These are phyloP conservation scores for Ophiostoma piceae DNA, from an alignment of 2,329 filamentous ascomycete genomes.

Conservation along the genomic window DNA sequence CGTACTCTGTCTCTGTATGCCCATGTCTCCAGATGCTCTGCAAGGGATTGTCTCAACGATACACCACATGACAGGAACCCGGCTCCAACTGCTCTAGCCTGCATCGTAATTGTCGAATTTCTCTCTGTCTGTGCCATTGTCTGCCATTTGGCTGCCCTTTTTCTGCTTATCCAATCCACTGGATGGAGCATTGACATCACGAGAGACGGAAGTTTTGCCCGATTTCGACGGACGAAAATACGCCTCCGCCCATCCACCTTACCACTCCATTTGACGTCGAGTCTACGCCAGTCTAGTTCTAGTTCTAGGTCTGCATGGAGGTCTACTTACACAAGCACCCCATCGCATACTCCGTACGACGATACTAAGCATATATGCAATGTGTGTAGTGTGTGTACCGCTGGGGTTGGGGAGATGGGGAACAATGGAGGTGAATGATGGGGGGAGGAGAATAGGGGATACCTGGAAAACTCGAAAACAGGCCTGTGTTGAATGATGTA, in stretches of 20 bases:
- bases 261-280: background rate
- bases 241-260: slow-evolving; percentile 1
- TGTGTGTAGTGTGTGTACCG: background rate
- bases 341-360: background rate
- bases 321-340: background rate
- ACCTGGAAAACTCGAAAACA: slow-evolving; percentile 3
- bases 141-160: background rate
- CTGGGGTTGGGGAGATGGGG: background rate
- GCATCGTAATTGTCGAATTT: background rate
- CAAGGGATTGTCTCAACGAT: slow-evolving; percentile 10
- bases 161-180: slow-evolving; percentile 10
- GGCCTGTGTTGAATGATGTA: background rate
- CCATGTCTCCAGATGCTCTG: background rate
- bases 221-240: slow-evolving; percentile 1
- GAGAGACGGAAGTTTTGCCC: slow-evolving; percentile 15
- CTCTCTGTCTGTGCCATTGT: background rate
- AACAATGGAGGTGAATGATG: background rate
- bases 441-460: background rate
- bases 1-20: background rate
- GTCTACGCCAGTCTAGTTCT: background rate
- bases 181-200: slow-evolving; percentile 12
- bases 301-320: background rate
- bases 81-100: slow-evolving; percentile 3
- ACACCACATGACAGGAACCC: slow-evolving; percentile 1
- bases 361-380: background rate